Evolutionary conservation across 2,329 filamentous ascomycete genomes (phyloP), one percentile per base, ranked within the genome.

Genomic region (Trichoderma afroharzianum): DNA sequence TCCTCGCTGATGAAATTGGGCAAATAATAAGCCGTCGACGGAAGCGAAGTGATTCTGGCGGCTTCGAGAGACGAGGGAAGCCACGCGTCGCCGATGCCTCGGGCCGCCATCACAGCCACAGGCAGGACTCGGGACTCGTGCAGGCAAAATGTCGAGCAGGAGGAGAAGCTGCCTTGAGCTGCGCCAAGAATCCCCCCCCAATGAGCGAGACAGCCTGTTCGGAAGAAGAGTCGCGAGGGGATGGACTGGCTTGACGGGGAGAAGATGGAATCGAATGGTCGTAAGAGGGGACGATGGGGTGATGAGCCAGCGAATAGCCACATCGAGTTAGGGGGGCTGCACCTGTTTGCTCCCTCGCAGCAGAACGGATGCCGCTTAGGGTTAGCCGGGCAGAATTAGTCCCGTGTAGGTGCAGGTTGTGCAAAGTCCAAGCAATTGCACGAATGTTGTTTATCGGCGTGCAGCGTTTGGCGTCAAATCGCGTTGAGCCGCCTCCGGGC

Each of bases 21-120:
- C 71, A 98, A 91, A 82, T 98, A 98, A 83, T 91, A 97, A 68
- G 93, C 92, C 39, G 87, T 83, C 1, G 86, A 79, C 5, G 92
- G 92, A 2, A 94, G 84, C 36, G 76, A 76, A 8, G 80, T 73
- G 72, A 95, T 86, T 74, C 81, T 84, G 68, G 81, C 83, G 43
- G 85, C 79, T 62, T 89, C 84, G 30, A 91, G 84, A 57, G 80
- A 84, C 47, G 79, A 72, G 21, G 88, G 86, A 59, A 88, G 80
- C 50, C 74, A 76, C 71, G 77, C 47, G 50, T 55, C 62, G 67
- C 50, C 62, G 67, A 28, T 59, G 64, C 39, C 67, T 71, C 30
- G 70, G 57, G 64, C 24, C 6, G 62, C 66, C 68, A 73, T 73
- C 57, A 21, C 28, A 30, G 28, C n/a, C n/a, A n/a, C 47, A 24